Conservation (phyloP, 163 green algal genomes). For the Volvox carteri region DNA sequence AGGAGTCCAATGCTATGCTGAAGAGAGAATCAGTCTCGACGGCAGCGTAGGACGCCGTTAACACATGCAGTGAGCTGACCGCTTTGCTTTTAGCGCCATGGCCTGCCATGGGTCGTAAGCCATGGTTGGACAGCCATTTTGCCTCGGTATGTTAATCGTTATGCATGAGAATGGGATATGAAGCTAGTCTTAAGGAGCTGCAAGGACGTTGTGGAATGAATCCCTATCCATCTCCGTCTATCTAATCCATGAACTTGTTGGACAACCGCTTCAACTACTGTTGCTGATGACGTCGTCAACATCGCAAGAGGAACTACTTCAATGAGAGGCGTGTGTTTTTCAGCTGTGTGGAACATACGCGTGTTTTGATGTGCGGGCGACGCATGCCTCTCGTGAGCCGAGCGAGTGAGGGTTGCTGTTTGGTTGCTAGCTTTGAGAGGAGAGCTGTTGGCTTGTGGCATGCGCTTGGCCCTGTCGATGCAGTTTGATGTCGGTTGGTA, state of each 20-base stretch:
- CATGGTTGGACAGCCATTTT: neutral
- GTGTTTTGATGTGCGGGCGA: constrained; percentile 28
- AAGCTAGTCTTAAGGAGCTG: neutral
- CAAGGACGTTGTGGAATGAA: neutral
- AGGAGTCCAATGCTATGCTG: too few relatives aligned
- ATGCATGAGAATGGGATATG: neutral
- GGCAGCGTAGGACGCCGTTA: neutral
- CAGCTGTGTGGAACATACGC: constrained; percentile 13
- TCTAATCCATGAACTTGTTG: constrained; percentile 31
- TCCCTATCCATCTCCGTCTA: neutral
- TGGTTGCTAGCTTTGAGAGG: constrained; percentile 26
- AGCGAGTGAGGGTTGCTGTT: constrained; percentile 47
- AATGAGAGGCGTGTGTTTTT: constrained; percentile 24
- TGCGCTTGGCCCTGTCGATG: neutral
- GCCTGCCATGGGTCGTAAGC: neutral
- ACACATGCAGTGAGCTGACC: neutral
- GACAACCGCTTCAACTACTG: constrained; percentile 14
- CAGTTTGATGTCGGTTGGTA: constrained; percentile 36
- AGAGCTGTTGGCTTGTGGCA: constrained; percentile 31
- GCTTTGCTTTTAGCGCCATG: neutral
- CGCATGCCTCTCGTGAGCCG: constrained; percentile 45
- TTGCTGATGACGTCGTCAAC: constrained; percentile 1
- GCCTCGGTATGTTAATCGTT: neutral
- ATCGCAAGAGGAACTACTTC: constrained; percentile 7
- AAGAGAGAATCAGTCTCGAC: neutral